Conservation (phyloP, 2,329 filamentous ascomycete genomes). For the Ascochyta rabiei region DNA sequence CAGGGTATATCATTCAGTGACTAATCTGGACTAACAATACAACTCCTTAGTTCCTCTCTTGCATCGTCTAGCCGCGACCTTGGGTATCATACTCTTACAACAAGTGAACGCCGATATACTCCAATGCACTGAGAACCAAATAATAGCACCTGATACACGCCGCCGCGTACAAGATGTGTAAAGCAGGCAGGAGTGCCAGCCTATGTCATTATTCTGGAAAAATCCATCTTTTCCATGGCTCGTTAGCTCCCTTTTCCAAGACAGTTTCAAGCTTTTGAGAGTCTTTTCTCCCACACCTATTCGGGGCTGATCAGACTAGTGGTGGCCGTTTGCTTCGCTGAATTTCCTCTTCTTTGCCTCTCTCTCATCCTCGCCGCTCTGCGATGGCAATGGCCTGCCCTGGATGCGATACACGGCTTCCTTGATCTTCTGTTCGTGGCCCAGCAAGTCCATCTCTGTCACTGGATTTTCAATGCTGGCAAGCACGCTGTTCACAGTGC, state of each 20-base stretch:
- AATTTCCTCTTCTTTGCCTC: constrained; percentile 46
- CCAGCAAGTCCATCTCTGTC: constrained; percentile 78
- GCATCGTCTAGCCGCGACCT: background rate
- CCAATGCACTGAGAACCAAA: background rate
- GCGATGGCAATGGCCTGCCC: constrained; percentile 41
- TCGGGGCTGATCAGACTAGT: background rate
- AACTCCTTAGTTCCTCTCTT: background rate
- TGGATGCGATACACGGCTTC: constrained; percentile 75
- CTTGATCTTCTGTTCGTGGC: constrained; percentile 72
- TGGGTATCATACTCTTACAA: background rate
- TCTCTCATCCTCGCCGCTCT: constrained; percentile 28
- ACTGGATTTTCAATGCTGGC: constrained; percentile 89
- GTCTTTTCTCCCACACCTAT: background rate
- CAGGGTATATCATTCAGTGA: too few species aligned
- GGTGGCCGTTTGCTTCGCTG: constrained; percentile 28
- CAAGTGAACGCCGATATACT: background rate
- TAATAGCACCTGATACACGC: background rate
- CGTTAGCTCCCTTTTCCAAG: background rate
- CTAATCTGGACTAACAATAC: too few species aligned
- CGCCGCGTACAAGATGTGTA: background rate
- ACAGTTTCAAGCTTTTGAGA: background rate
- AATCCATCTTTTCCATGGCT: too few species aligned
- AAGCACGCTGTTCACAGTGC: constrained; percentile 82
- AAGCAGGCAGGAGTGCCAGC: background rate
- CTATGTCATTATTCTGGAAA: background rate